A percentile compares a stretch with the other conserved stretches of the same genome.
phyloP scores from a whole-genome alignment of 495 filamentous ascomycete genomes.

The Talaromyces thailandensis region DNA sequence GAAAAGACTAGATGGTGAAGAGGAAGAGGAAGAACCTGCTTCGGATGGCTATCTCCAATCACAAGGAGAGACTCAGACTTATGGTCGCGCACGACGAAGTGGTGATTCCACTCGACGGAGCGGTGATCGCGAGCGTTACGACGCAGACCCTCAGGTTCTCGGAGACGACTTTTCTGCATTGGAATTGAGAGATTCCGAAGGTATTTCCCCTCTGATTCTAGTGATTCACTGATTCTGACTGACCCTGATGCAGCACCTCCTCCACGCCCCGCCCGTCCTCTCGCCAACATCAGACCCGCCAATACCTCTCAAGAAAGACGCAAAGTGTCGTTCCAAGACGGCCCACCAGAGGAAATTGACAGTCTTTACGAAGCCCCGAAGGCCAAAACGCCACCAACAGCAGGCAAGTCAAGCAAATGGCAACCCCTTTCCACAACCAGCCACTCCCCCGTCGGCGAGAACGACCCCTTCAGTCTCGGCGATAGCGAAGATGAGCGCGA shows the following conservation, averaged over 20 bases:
- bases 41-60: conserved; percentile 36
- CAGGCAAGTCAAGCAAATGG: conserved; percentile 82
- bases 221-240: conserved; percentile 5
- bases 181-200: conserved; percentile 70
- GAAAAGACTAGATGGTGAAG: conserved; percentile 85
- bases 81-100: conserved; percentile 41
- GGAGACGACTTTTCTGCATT: conserved; percentile 87
- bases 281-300: conserved; percentile 72
- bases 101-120: conserved; percentile 57
- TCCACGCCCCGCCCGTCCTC: conserved; percentile 49
- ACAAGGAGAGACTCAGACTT: conserved; percentile 14
- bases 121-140: conserved; percentile 79
- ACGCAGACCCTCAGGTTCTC: conserved; percentile 87
- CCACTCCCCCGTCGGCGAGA: conserved; percentile 78
- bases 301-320: conserved; percentile 60
- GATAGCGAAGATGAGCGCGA: conserved; percentile 94
- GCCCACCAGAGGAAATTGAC: conserved; percentile 65
- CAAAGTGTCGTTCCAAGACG: conserved; percentile 73
- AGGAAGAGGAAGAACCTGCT: conserved; percentile 42
- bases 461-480: conserved; percentile 92
- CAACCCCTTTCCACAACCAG: conserved; percentile 85
- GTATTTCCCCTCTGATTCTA: conserved; percentile 20
- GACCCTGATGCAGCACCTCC: conserved; percentile 36
- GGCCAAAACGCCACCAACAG: conserved; percentile 31
- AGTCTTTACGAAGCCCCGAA: conserved; percentile 62